Percentiles rank a stretch among this genome's conserved stretches.
Evolutionary conservation across 176 grass and related monocot species (phyloP).

Genomic region (Rhynchospora breviuscula): DNA sequence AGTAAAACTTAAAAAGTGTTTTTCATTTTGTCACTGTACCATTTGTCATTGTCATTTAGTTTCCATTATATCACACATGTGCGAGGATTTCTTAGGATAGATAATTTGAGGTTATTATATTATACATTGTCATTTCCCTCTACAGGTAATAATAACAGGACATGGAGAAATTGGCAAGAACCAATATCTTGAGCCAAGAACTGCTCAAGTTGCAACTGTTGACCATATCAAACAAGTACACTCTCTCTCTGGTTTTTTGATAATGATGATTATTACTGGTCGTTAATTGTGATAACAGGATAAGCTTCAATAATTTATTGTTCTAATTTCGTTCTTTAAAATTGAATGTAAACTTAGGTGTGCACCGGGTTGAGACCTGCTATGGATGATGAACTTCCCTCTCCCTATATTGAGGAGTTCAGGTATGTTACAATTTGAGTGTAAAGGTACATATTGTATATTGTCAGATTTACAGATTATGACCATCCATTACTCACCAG

Average conservation of each 20-base stretch:
- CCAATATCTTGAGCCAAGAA: slow-evolving; percentile 80
- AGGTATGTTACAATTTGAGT: slow-evolving; percentile 39
- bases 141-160: slow-evolving; percentile 78
- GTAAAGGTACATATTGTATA: neutral
- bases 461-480: neutral
- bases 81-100: neutral
- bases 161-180: slow-evolving; percentile 76
- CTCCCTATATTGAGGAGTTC: slow-evolving; percentile 88
- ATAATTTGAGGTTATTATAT: neutral
- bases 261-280: neutral
- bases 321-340: slow-evolving; percentile 5
- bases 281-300: neutral
- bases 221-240: slow-evolving; percentile 89
- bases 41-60: neutral
- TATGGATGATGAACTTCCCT: slow-evolving; percentile 81
- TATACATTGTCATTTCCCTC: slow-evolving; percentile 10
- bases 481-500: neutral
- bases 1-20: neutral
- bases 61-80: neutral
- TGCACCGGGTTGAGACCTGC: slow-evolving; percentile 88
- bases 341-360: slow-evolving; percentile 34
- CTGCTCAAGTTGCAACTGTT: slow-evolving; percentile 87
- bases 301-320: slow-evolving; percentile 1
- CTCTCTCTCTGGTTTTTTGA: neutral
- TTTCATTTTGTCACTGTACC: neutral